Evolutionary conservation across 2,329 filamentous ascomycete species (phyloP).

Genomic region (Talaromyces amestolkiae): DNA sequence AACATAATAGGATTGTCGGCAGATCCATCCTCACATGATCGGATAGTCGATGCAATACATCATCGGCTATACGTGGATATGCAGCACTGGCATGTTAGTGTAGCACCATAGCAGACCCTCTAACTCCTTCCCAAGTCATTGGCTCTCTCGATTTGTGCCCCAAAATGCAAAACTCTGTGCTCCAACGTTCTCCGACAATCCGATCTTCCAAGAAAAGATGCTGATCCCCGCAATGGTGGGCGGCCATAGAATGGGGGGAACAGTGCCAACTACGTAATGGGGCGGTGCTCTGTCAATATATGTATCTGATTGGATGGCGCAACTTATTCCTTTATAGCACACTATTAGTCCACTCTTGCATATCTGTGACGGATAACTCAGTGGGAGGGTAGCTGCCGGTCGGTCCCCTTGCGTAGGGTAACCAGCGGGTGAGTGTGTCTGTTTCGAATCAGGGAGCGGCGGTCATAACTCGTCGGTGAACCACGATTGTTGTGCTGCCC

Average conservation of each 20-base stretch:
- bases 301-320: neutral
- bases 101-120: neutral
- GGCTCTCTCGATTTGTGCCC: neutral
- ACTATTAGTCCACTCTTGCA: neutral
- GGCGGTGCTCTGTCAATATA: neutral
- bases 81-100: neutral
- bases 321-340: neutral
- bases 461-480: constrained; percentile 55
- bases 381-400: constrained; percentile 41
- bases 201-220: neutral
- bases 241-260: neutral
- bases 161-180: constrained; percentile 1
- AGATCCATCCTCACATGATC: constrained; percentile 27
- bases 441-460: constrained; percentile 56
- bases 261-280: neutral
- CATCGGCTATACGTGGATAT: neutral
- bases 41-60: constrained; percentile 15
- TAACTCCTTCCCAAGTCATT: neutral
- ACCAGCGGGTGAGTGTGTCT: constrained; percentile 49
- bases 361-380: constrained; percentile 45
- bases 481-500: constrained; percentile 52
- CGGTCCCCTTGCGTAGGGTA: constrained; percentile 37
- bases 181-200: neutral
- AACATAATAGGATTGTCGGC: constrained; percentile 4
- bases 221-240: neutral